phyloP scores from a whole-genome alignment of 768 basidiomycete genomes.

The Hypholoma fasciculare region DNA sequence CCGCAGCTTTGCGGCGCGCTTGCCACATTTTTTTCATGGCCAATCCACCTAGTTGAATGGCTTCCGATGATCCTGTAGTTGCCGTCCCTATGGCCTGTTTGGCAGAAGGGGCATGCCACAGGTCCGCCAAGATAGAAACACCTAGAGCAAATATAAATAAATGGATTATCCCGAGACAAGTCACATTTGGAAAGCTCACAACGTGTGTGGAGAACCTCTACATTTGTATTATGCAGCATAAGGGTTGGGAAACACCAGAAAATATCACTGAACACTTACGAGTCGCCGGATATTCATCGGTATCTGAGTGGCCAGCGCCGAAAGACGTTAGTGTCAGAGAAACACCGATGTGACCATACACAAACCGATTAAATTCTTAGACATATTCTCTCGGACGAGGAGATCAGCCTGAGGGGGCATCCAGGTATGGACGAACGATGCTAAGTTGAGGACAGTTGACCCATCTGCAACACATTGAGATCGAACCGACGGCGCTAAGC shows the following conservation, averaged over 20 bases:
- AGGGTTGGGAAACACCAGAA: neutral
- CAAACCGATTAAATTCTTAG: slow-evolving; percentile 61
- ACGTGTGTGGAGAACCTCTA: slow-evolving; percentile 54
- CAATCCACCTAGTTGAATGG: slow-evolving; percentile 72
- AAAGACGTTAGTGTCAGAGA: neutral
- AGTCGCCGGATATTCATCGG: slow-evolving; percentile 70
- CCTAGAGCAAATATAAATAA: slow-evolving; percentile 24
- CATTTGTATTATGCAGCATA: neutral
- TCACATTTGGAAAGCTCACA: slow-evolving; percentile 28
- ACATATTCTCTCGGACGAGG: slow-evolving; percentile 61
- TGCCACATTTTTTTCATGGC: slow-evolving; percentile 78
- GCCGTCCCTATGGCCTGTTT: slow-evolving; percentile 70
- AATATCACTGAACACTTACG: slow-evolving; percentile 29
- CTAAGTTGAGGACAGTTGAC: slow-evolving; percentile 61
- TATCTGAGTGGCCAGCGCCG: slow-evolving; percentile 20
- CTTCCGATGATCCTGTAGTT: slow-evolving; percentile 73
- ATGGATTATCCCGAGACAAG: neutral
- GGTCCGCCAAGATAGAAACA: slow-evolving; percentile 52
- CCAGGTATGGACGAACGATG: slow-evolving; percentile 64
- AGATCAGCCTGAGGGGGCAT: slow-evolving; percentile 55
- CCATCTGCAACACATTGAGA: slow-evolving; percentile 41
- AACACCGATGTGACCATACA: neutral
- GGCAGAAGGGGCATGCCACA: slow-evolving; percentile 69
- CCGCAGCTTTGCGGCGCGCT: slow-evolving; percentile 60
- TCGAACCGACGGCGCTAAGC: neutral